These are phyloP conservation scores for Metschnikowia corniflorae DNA, from an alignment of 805 yeast species.

Conservation along the genomic window DNA sequence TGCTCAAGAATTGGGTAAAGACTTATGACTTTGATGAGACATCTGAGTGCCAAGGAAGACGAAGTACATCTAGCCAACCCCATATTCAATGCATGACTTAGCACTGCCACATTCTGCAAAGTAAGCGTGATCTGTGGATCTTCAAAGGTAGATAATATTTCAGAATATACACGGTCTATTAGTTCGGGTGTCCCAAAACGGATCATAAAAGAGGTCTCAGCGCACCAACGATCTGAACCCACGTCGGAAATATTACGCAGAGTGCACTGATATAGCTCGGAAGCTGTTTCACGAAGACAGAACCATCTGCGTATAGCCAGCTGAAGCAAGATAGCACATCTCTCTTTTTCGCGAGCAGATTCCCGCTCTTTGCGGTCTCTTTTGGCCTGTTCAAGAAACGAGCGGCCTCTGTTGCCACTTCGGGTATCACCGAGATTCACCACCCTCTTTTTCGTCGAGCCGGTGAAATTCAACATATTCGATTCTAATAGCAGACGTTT, in stretches of 20 bases:
- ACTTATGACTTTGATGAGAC: conserved; percentile 5
- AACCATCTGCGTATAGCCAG: conserved; percentile 40
- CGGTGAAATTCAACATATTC: conserved; percentile 64
- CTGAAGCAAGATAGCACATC: conserved; percentile 52
- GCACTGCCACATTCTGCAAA: conserved; percentile 4
- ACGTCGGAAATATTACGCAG: conserved; percentile 8
- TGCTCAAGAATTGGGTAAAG: conserved; percentile 1
- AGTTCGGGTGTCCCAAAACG: conserved; percentile 9
- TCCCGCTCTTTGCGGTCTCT: conserved; percentile 67
- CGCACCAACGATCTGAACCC: conserved; percentile 18
- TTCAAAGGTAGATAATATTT: conserved; percentile 1
- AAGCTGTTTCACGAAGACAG: conserved; percentile 26
- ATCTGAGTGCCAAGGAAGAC: conserved; percentile 1
- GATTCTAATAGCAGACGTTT: too few species aligned
- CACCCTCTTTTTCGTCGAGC: conserved; percentile 57
- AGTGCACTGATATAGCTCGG: conserved; percentile 20
- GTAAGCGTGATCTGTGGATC: not conserved
- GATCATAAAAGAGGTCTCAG: conserved; percentile 19
- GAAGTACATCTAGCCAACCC: conserved; percentile 3
- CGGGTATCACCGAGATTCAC: conserved; percentile 59
- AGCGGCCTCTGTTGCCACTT: conserved; percentile 19
- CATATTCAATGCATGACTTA: conserved; percentile 4
- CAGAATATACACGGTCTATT: not conserved
- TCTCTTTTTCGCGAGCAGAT: conserved; percentile 43
- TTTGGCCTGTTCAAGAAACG: conserved; percentile 60